phyloP scores from a whole-genome alignment of 805 yeast species.

The Candida ipomoeae region DNA sequence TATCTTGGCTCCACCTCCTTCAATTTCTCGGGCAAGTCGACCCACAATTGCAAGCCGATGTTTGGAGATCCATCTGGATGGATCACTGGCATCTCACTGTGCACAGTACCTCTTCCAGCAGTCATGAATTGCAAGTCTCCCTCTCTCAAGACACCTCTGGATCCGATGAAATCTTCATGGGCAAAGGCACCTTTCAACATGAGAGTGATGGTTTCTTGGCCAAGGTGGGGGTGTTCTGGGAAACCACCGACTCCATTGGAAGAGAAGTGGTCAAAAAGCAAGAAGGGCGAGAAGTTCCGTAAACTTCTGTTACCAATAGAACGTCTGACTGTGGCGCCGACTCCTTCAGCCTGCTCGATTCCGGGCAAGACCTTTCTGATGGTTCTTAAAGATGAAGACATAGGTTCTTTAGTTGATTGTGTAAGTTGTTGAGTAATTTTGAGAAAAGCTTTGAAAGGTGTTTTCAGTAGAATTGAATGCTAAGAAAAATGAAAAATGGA shows the following conservation, averaged over 20 bases:
- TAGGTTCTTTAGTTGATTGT: slow-evolving; percentile 1
- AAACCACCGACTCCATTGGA: slow-evolving; percentile 67
- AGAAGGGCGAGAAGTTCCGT: slow-evolving; percentile 77
- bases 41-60: slow-evolving; percentile 77
- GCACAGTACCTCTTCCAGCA: slow-evolving; percentile 84
- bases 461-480: not conserved
- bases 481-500: not conserved
- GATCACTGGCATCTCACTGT: slow-evolving; percentile 78
- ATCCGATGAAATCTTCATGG: slow-evolving; percentile 84
- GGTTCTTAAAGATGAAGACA: slow-evolving; percentile 25
- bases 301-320: slow-evolving; percentile 66
- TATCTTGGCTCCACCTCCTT: slow-evolving; percentile 59
- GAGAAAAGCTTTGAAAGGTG: not conserved
- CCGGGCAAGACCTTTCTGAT: slow-evolving; percentile 41
- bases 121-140: slow-evolving; percentile 95
- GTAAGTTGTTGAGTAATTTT: not conserved
- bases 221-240: slow-evolving; percentile 82
- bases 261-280: slow-evolving; percentile 76
- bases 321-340: slow-evolving; percentile 81
- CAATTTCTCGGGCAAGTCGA: slow-evolving; percentile 18
- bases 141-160: slow-evolving; percentile 67
- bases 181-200: slow-evolving; percentile 63
- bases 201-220: slow-evolving; percentile 77
- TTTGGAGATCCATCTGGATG: slow-evolving; percentile 27
- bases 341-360: slow-evolving; percentile 76